Percentiles rank a stretch among this genome's conserved stretches.
Conservation (phyloP, 441 rosid genomes). For the Populus tomentosa region DNA sequence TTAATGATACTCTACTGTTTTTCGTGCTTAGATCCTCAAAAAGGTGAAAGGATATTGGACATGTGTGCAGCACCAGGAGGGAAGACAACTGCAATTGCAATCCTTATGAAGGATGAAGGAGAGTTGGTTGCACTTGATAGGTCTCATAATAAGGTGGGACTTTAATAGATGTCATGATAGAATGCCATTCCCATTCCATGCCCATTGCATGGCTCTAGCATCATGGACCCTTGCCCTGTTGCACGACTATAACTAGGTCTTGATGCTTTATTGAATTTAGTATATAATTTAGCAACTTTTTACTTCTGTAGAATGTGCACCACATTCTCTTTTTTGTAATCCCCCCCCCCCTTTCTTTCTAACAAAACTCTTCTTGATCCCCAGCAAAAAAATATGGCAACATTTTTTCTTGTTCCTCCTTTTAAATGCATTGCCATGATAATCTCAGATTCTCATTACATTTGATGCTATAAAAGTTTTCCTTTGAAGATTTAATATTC, state of each 20-base stretch:
- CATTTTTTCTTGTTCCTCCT: neutral
- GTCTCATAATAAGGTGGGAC: conserved; percentile 89
- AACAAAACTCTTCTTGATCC: neutral
- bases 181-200: neutral
- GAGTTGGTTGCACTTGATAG: conserved; percentile 89
- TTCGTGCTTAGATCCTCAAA: conserved; percentile 70
- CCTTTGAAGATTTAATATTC: conserved; percentile 3
- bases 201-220: neutral
- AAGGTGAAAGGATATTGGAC: conserved; percentile 85
- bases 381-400: neutral
- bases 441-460: neutral
- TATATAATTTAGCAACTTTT: neutral
- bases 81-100: conserved; percentile 91
- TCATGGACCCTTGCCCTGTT: neutral
- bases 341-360: neutral
- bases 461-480: neutral
- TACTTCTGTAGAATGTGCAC: neutral
- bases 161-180: neutral
- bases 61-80: conserved; percentile 99
- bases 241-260: neutral
- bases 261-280: neutral
- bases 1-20: neutral
- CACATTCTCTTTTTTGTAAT: neutral
- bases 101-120: conserved; percentile 86
- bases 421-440: neutral